Evolutionary conservation across 202 grass and related monocot species (phyloP), one percentile per base, ranked within the genome.

Genomic region (Carex arenaria): DNA sequence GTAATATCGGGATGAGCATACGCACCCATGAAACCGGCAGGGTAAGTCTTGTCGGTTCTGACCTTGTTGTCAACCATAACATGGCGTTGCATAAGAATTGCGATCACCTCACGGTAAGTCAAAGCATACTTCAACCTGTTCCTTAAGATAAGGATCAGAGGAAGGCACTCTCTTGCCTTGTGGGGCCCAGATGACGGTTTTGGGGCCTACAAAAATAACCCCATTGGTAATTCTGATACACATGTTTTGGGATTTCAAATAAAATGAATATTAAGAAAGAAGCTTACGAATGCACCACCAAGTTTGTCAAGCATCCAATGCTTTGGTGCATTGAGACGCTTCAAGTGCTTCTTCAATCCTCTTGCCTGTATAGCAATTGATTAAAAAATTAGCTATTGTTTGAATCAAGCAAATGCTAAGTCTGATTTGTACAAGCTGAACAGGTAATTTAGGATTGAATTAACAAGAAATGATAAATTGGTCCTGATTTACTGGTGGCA

Each of bases 281-380:
- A 26, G 26, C 72, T 83, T 89, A 86, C 85, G 31, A 90, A 90
- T 60, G 88, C 85, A 53, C 88, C 88, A 53, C 88, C 85, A 30
- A 90, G 88, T 64, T 87, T 90, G 76, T 90, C 85, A 43, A 90
- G 88, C 88, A 87, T 90, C 88, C 85, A 90, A 60, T 90, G 88
- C 81, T 84, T 90, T 3, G 88, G 85, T 17, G 88, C 88, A 90
- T 85, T 87, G 75, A 87, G 85, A 75, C 88, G 76, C 75, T 87
- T 90, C 28, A 90, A 52, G 81, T 87, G 85, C 68, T 90, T 90
- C 81, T 81, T 90, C 80, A 87, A 84, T 84, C 85, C 85, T 66
- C 88, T 80, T 7, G 81, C 88, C 85, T 90, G 31, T 70, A 20
- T 51, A 56, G 10, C 52, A 72, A 73, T 26, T 23, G 9, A 11